Evolutionary conservation across 2,329 filamentous ascomycete genomes (phyloP).

Genomic region (Piedraia hortae): DNA sequence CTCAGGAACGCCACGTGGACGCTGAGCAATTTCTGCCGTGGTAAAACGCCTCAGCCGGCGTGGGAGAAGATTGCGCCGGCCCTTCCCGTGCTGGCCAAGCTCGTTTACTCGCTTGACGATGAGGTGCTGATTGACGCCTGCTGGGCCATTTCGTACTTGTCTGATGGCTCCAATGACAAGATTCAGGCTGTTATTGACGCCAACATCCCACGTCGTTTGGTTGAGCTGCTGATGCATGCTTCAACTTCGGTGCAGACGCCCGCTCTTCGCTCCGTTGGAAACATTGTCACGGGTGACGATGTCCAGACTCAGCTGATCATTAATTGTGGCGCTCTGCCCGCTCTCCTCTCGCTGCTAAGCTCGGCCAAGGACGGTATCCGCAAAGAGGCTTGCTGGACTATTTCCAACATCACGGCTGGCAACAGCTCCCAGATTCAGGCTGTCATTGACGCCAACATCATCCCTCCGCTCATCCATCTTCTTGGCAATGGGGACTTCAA

Average conservation of each 20-base stretch:
- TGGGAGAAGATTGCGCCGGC: conserved; percentile 90
- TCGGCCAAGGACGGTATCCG: conserved; percentile 97
- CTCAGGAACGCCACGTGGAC: conserved; percentile 97
- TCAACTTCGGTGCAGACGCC: conserved; percentile 96
- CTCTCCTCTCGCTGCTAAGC: conserved; percentile 75
- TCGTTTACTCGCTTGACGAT: conserved; percentile 94
- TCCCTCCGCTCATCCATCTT: conserved; percentile 83
- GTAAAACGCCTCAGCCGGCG: conserved; percentile 95
- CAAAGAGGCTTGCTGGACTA: conserved; percentile 99
- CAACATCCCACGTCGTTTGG: conserved; percentile 80
- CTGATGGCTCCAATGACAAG: conserved; percentile 94
- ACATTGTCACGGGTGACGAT: conserved; percentile 96
- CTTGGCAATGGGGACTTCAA: conserved; percentile 94
- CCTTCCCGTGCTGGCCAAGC: conserved; percentile 79
- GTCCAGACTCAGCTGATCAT: conserved; percentile 98
- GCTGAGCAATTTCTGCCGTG: conserved; percentile 97
- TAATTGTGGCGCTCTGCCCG: conserved; percentile 82
- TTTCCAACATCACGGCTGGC: conserved; percentile 93
- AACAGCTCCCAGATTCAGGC: conserved; percentile 95
- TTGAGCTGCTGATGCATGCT: conserved; percentile 92
- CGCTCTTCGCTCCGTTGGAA: conserved; percentile 84
- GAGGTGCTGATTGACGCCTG: conserved; percentile 96
- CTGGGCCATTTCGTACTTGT: conserved; percentile 98
- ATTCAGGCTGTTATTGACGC: conserved; percentile 98
- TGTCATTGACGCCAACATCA: conserved; percentile 89